These are phyloP conservation scores for Pelargonium fulgidum DNA, from an alignment of 441 rosid species.

Conservation along the genomic window DNA sequence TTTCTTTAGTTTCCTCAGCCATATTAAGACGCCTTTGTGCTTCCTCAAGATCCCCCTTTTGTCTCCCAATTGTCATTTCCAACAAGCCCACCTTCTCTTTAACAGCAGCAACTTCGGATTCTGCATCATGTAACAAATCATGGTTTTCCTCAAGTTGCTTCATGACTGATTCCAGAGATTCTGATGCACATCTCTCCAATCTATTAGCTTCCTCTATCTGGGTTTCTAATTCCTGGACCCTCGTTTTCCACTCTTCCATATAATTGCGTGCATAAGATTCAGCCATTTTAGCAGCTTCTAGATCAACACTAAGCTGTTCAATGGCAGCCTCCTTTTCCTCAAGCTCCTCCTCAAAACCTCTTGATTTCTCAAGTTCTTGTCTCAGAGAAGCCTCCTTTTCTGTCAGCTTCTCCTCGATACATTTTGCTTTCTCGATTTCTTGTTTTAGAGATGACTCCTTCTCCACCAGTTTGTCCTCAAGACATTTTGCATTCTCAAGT, in stretches of 20 bases:
- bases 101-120: conserved; percentile 48
- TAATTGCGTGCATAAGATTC: conserved; percentile 66
- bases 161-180: conserved; percentile 61
- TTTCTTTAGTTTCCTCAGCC: conserved; percentile 43
- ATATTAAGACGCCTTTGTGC: conserved; percentile 33
- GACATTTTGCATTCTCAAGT: background rate
- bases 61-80: conserved; percentile 57
- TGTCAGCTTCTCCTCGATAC: background rate
- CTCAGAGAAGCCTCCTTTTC: background rate
- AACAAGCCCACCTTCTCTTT: conserved; percentile 60
- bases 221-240: conserved; percentile 54
- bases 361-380: background rate
- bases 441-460: background rate
- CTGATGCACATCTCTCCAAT: conserved; percentile 64
- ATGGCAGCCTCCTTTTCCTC: conserved; percentile 18
- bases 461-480: background rate
- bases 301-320: conserved; percentile 69
- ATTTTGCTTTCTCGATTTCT: background rate
- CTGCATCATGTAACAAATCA: conserved; percentile 52
- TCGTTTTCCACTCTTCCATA: conserved; percentile 55
- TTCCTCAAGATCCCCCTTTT: conserved; percentile 58
- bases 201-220: conserved; percentile 49
- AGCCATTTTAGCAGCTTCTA: conserved; percentile 78
- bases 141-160: conserved; percentile 64
- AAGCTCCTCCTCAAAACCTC: background rate